Base-by-base conservation (phyloP, 108 stramenopile genomes). In the Pelagomonas calceolata region DNA sequence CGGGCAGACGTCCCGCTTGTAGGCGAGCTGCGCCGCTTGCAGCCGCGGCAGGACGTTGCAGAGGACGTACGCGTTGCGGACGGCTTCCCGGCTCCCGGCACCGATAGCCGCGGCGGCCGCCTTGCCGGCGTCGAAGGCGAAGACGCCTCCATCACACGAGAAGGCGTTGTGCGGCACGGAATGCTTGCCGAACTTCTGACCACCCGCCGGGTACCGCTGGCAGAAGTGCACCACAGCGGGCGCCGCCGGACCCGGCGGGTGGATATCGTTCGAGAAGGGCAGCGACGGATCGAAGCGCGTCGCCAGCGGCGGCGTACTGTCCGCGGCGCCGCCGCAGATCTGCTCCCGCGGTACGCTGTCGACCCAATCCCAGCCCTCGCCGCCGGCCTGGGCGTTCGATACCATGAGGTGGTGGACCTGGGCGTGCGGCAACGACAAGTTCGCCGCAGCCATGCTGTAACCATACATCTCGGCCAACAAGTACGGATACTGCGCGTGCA, bases 391-490 rank as follows among this genome's bases (percentile, higher is more conserved):
- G 0, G 80, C 73, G 69, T 88, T 82, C 4, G 86, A 87, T 0
- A 93, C 81, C 88, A 88, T 88, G 67, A 89, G 86, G 10, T 86
- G 86, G 67, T 77, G 69, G 33, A 85, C 83, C 17, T 89, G 37
- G 4, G 75, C 78, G 65, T 91, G 89, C 32, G 85, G 84, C 63
- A 91, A 63, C 35, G 72, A 78, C 39, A 82, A 39, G 69, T 91
- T 87, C 30, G 92, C 92, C 18, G 92, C 90, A 5, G 92, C 91
- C 18, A 94, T 69, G 66, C 81, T 81, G 77, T 89, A 95, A 7
- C 82, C 92, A 75, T 89, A 95, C 94, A 94, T 94, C 84, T 94
- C 94, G 36, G 91, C 89, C 45, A 96, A 70, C 44, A 94, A 72
- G 34, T 85, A 36, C 15, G 78, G 78, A 66, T 81, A 75, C 35